Base-by-base conservation (phyloP, 768 basidiomycete species). In the Suillus luteus region DNA sequence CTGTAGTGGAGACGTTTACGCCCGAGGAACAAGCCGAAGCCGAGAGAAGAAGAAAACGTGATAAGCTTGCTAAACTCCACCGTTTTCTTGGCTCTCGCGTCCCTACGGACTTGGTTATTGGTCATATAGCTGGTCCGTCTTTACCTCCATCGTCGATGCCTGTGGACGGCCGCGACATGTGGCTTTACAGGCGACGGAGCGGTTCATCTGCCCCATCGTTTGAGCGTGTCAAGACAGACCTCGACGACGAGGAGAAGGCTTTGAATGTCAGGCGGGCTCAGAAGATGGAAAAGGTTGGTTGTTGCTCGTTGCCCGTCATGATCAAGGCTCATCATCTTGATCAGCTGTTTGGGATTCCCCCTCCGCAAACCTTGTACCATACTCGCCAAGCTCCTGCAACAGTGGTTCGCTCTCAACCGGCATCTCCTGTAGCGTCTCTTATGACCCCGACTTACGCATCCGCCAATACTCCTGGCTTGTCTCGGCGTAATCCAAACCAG, bases 1-100 rank as follows among this genome's bases (percentile, higher is more conserved):
- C 84, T 46, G 70, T 85, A 52, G 79, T 79, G 48, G 83, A 85
- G 62, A 79, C 77, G 59, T 69, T 86, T 70, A 77, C 82, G 57
- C 77, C 82, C 27, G 84, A 87, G 62, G 81, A 82, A 64, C 81
- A 78, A 64, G 82, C 77, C 19, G 90, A 92, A 58, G 84, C 85
- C 24, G 86, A 88, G 64, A 84, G 84, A 65, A 80, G 85, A 62
- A 83, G 85, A 65, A 92, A 89, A 75, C 82, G 92, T 59, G 90
- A 91, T 67, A 87, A 87, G 68, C 78, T 95, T 54, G 90, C 89
- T 3, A 93, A 87, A 73, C 82, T 95, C 5, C 91, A 94, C 75
- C 90, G 93, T 54, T 93, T 90, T 76, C 82, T 94, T 40, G 93
- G 92, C n/a, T 92, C 90, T 22, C 84, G 85, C 38, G 89, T 95